These are phyloP conservation scores for Fusarium guadeloupense DNA, from an alignment of 2,329 filamentous ascomycete genomes.

Conservation along the genomic window DNA sequence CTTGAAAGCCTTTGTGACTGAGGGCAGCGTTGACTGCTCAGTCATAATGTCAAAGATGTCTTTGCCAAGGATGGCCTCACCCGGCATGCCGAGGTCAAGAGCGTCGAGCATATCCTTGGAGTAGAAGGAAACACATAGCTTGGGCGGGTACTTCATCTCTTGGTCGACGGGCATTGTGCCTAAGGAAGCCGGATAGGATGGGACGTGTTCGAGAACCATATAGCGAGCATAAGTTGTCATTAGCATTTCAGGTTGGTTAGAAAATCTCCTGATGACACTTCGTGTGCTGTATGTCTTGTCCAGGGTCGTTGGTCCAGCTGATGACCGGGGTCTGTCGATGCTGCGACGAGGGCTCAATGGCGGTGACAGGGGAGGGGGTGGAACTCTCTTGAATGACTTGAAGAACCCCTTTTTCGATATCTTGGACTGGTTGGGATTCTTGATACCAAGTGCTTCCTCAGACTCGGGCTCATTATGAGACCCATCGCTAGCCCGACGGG, in stretches of 20 bases:
- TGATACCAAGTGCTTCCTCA: slow-evolving; percentile 44
- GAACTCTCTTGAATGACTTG: slow-evolving; percentile 46
- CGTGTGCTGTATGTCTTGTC: slow-evolving; percentile 44
- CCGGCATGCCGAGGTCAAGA: slow-evolving; percentile 53
- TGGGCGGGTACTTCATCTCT: slow-evolving; percentile 41
- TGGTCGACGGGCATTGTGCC: slow-evolving; percentile 42
- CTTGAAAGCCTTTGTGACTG: slow-evolving; percentile 56
- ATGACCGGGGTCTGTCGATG: slow-evolving; percentile 39
- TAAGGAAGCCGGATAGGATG: slow-evolving; percentile 36
- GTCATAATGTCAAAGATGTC: slow-evolving; percentile 66
- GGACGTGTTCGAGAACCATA: slow-evolving; percentile 45
- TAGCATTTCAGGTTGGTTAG: slow-evolving; percentile 33
- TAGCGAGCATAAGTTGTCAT: slow-evolving; percentile 46
- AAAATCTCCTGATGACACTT: slow-evolving; percentile 36
- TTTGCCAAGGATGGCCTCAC: slow-evolving; percentile 52
- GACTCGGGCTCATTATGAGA: slow-evolving; percentile 31
- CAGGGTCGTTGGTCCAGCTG: slow-evolving; percentile 24
- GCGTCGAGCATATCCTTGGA: slow-evolving; percentile 58
- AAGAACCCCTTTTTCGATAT: slow-evolving; percentile 47
- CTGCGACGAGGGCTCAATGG: slow-evolving; percentile 41
- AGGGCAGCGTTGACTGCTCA: slow-evolving; percentile 56
- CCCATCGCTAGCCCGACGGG: slow-evolving; percentile 29
- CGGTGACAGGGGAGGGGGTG: slow-evolving; percentile 37
- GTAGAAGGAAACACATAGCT: slow-evolving; percentile 57
- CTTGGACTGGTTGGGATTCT: slow-evolving; percentile 36